Evolutionary conservation across 2,329 filamentous ascomycete species (phyloP).

Genomic region (Dothistroma septosporum): DNA sequence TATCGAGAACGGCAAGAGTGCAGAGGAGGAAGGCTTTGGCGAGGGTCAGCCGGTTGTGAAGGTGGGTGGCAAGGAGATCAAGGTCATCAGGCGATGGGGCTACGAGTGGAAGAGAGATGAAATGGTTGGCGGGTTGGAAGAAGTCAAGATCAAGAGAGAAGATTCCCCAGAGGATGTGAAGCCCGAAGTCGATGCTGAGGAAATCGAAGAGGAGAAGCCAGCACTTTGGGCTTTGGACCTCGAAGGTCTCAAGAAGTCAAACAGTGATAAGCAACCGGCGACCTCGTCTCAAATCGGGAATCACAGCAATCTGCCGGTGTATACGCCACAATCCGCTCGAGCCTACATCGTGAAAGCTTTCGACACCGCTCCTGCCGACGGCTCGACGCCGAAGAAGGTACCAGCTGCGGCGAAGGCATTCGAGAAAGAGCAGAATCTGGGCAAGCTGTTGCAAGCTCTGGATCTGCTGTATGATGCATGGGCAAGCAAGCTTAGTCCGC

Average conservation of each 20-base stretch:
- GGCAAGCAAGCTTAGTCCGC: constrained; percentile 56
- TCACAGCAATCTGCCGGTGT: constrained; percentile 60
- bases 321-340: constrained; percentile 66
- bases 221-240: constrained; percentile 58
- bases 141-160: constrained; percentile 18
- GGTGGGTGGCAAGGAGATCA: constrained; percentile 69
- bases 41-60: constrained; percentile 69
- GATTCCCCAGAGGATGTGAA: not conserved
- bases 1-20: constrained; percentile 60
- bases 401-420: constrained; percentile 50
- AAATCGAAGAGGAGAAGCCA: constrained; percentile 37
- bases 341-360: constrained; percentile 59
- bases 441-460: constrained; percentile 65
- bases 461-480: constrained; percentile 71
- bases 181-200: not conserved
- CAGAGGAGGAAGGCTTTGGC: constrained; percentile 68
- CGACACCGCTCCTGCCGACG: constrained; percentile 41
- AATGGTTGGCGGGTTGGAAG: constrained; percentile 25
- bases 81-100: constrained; percentile 71
- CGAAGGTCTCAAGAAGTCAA: constrained; percentile 50
- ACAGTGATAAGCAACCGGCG: constrained; percentile 19
- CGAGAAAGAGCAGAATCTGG: constrained; percentile 67
- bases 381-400: constrained; percentile 47
- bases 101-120: constrained; percentile 55
- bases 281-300: constrained; percentile 25